Conservation (phyloP, 2,329 filamentous ascomycete genomes). For the Metarhizium robertsii region DNA sequence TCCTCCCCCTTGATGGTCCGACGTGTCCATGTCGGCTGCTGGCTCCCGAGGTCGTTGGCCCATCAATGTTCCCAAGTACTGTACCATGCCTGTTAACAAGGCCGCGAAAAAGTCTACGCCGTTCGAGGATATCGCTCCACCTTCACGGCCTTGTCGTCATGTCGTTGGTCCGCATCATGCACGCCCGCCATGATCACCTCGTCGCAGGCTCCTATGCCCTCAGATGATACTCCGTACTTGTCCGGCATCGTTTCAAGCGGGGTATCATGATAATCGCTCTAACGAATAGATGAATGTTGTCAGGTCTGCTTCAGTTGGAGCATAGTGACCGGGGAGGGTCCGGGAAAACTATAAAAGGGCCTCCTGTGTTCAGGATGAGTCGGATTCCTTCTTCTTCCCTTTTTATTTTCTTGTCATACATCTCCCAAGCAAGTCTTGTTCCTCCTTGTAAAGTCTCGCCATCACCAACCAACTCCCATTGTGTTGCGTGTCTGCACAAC, state of each 20-base stretch:
- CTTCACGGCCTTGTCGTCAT: conserved; percentile 14
- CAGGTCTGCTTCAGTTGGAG: conserved; percentile 31
- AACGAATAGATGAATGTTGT: conserved; percentile 34
- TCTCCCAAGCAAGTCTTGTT: not conserved
- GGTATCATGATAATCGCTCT: conserved; percentile 23
- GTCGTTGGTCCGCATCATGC: conserved; percentile 24
- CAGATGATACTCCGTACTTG: conserved; percentile 16
- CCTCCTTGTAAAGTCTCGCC: not conserved
- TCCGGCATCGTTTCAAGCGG: conserved; percentile 26
- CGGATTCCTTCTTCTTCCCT: conserved; percentile 43
- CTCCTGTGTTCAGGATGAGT: conserved; percentile 34
- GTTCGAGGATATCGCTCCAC: conserved; percentile 11
- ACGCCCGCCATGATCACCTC: conserved; percentile 24
- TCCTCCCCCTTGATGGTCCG: conserved; percentile 7
- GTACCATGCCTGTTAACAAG: not conserved
- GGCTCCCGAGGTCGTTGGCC: conserved; percentile 6
- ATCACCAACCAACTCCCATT: not conserved
- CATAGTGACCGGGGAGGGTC: conserved; percentile 23
- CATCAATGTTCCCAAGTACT: not conserved
- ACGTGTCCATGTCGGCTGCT: conserved; percentile 1
- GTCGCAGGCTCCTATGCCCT: conserved; percentile 15
- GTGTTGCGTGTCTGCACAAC: not conserved
- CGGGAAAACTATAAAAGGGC: conserved; percentile 56
- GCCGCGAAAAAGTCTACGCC: not conserved
- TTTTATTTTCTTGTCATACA: conserved; percentile 16